Base-by-base conservation (phyloP, 805 yeast genomes). In the Kuraishia borneana region DNA sequence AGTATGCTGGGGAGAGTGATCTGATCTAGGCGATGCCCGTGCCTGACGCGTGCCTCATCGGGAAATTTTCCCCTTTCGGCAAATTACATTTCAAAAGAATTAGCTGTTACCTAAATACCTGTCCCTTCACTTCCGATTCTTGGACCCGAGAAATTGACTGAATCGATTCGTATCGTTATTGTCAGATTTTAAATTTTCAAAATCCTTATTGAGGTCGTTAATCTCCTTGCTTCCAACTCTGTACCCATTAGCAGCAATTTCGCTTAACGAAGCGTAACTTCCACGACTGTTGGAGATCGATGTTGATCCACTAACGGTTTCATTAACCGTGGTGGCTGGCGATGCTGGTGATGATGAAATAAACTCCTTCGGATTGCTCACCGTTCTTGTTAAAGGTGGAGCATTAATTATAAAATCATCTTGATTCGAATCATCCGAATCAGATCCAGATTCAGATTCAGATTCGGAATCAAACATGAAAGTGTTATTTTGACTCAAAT, bases 171-270 rank as follows among this genome's bases (percentile, higher is more conserved):
- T 9, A 13, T 30, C 17, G 68, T 60, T 5, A 64, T 60, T 13
- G 64, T 52, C 37, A 65, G 61, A 21, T 70, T 50, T 8, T 62
- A 54, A 12, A 29, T 51, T 43, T 41, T 68, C 60, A 32, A 71
- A 48, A 1, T 49, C 40, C 30, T 57, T 60, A 43, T 67, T 71
- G 41, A 68, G 13, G 7, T 25, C 28, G 16, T 25, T 25, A 7
- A 25, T 12, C 6, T 25, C 28, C 28, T 25, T 25, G 7, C 10
- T 10, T 21, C 10, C 10, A 12, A 25, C 28, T 6, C 35, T 19
- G 22, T 32, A 32, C 4, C 35, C 35, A 18, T 32, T 32, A 6
- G 35, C 20, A 5, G 35, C 35, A 25, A 32, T 32, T 21, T 32
- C 35, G 14, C 35, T 32, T 6, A 32, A 30, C 23, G 35, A 32